Base-by-base conservation (phyloP, 2,329 filamentous ascomycete species). In the Volutella citrinella region DNA sequence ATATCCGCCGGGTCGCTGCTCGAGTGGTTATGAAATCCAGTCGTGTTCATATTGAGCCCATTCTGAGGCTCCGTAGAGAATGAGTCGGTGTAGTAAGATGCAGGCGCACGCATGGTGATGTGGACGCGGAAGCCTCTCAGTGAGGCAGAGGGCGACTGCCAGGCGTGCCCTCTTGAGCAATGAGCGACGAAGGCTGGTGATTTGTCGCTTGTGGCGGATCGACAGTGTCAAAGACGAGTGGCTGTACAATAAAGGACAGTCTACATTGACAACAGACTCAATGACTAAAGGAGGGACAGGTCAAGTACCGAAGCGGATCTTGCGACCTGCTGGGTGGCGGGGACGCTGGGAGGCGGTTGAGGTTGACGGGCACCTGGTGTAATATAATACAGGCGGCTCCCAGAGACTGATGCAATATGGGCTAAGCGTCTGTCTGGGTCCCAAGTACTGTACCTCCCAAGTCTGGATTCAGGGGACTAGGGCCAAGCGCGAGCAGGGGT, bases 381-480 rank as follows among this genome's bases (percentile, higher is more conserved):
- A 39, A 49, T 51, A 54, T 51, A 48, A 45, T 40, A 43, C 36
- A 34, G 32, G 44, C 48, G 49, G 31, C 22, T 32, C 35, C 33
- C 38, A 48, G 51, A 54, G 51, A 54, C 51, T 54, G 51, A 52
- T 54, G 50, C 47, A 54, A 54, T 54, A 48, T 54, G 51, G 49
- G 42, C 45, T 45, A 44, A 38, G 46, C 40, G 32, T 44, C 40
- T 52, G 41, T n/a, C n/a, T n/a, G n/a, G n/a, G n/a, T n/a, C n/a
- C n/a, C n/a, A n/a, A n/a, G 42, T 43, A 48, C 40, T n/a, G n/a
- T n/a, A n/a, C 51, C 46, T 49, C 40, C 39, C 48, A 48, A 48
- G 48, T 51, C 46, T 51, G 49, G 46, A 49, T 48, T 48, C 46
- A 46, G 45, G 43, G 37, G 41, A 38, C 47, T 49, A 46, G 44